phyloP scores from a whole-genome alignment of 768 basidiomycete species.

The Calocybe cyanea region DNA sequence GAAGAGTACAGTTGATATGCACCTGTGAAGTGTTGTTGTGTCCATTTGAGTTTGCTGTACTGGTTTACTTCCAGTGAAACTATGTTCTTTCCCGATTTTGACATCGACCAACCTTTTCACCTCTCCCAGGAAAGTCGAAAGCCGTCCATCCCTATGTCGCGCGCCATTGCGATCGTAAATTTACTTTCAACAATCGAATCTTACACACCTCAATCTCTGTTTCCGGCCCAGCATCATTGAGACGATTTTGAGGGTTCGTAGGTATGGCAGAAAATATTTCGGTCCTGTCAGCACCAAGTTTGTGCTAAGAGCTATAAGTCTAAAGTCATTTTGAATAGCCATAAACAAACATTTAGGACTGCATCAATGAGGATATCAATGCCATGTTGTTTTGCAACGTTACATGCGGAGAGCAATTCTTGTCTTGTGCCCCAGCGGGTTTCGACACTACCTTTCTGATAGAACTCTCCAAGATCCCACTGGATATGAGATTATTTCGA shows the following conservation, averaged over 20 bases:
- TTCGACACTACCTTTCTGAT: conserved; percentile 63
- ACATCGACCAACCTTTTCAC: conserved; percentile 48
- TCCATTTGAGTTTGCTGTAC: conserved; percentile 76
- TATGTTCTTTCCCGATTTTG: not conserved
- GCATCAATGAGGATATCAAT: conserved; percentile 83
- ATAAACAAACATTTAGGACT: conserved; percentile 70
- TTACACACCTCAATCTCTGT: conserved; percentile 62
- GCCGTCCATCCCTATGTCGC: conserved; percentile 71
- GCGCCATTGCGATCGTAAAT: conserved; percentile 1
- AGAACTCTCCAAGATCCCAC: conserved; percentile 89
- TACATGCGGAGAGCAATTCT: conserved; percentile 68
- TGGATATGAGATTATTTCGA: conserved; percentile 26
- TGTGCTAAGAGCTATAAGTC: conserved; percentile 47
- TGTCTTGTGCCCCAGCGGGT: conserved; percentile 90
- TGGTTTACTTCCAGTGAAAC: conserved; percentile 20
- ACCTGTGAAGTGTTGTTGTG: conserved; percentile 79
- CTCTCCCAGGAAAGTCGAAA: conserved; percentile 79
- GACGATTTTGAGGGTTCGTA: conserved; percentile 66
- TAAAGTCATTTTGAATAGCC: conserved; percentile 2
- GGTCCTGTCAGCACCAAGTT: conserved; percentile 76
- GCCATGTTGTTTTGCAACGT: conserved; percentile 60
- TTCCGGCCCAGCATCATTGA: conserved; percentile 52
- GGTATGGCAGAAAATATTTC: conserved; percentile 71
- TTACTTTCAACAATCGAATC: too few species aligned
- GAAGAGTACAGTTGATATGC: conserved; percentile 9